These are phyloP conservation scores for Beauveria medogensis DNA, from an alignment of 2,329 filamentous ascomycete species.

Conservation along the genomic window DNA sequence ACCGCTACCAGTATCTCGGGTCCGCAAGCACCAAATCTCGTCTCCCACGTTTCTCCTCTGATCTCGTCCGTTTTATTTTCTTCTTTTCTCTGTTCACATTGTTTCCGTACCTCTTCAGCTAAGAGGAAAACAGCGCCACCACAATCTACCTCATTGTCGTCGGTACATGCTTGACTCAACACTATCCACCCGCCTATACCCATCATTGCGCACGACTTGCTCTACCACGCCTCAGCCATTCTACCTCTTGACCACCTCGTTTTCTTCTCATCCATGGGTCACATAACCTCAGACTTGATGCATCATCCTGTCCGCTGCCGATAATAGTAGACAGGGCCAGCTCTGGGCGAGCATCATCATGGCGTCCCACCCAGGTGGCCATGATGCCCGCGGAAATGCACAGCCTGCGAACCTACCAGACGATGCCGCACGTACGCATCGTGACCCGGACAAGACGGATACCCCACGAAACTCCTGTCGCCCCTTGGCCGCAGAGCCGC, in stretches of 20 bases:
- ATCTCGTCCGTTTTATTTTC: neutral
- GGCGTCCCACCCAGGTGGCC: neutral
- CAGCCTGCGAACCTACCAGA: neutral
- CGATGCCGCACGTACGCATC: neutral
- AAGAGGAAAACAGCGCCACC: too few species aligned
- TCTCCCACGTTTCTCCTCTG: conserved; percentile 1
- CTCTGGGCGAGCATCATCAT: neutral
- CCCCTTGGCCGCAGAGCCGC: neutral
- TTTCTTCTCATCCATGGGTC: neutral
- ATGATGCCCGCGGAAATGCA: neutral
- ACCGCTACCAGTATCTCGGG: neutral
- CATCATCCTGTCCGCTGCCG: conserved; percentile 1
- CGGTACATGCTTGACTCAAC: too few species aligned
- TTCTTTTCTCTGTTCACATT: neutral
- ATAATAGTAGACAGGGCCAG: neutral
- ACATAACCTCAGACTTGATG: neutral
- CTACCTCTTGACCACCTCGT: neutral
- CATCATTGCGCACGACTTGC: neutral
- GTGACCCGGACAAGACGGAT: neutral
- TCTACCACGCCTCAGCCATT: neutral
- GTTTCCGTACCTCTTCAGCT: neutral
- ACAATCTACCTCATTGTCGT: too few species aligned
- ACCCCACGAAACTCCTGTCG: neutral
- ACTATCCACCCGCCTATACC: too few species aligned
- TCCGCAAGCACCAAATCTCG: conserved; percentile 1